Evolutionary conservation across 768 basidiomycete genomes (phyloP), one percentile per base, ranked within the genome.

Genomic region (Russula sp.): DNA sequence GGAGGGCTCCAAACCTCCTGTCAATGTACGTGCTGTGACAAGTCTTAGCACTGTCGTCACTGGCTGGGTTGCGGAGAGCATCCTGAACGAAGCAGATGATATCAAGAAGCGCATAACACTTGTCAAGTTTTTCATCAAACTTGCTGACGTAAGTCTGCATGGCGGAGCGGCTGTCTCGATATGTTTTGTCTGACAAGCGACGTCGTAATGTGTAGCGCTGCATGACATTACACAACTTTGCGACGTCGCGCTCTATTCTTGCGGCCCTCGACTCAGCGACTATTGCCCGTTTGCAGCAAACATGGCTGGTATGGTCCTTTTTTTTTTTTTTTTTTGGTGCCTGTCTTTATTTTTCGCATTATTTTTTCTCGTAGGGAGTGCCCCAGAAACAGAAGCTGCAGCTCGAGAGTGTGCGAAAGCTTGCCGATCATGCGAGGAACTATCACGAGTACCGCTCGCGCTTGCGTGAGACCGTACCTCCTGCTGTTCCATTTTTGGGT

Each of bases 201-300:
- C n/a, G 42, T 48, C 45, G 18, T 20, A 10, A 47, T 4, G 61
- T 61, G 22, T 68, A 98, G 96, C 89, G 94, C 42, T 96, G 94
- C 75, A 82, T 86, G 7, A 76, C 80, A 3, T 70, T 98, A 68
- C 79, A 87, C 64, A 99, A 99, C 74, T 98, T 89, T 73, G 96
- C 94, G 68, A 94, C 94, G 6, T 85, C 94, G 44, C 85, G 94
- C 37, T 91, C 96, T 14, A 88, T 99, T 69, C 78, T 98, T 55
- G 95, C 94, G 9, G 96, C 96, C 6, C 79, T 99, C 62, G 96
- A 98, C 73, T 96, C 93, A 16, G 96, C 94, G 18, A 97, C 93
- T 1, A 95, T 99, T 68, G 84, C 93, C 27, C 83, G 97, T 61
- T 76, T 99, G 50, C 86, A 87, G 68, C 93, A 94, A 76, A 98